Conservation (phyloP, 306 rosid species). For the Gleditsia sinensis region DNA sequence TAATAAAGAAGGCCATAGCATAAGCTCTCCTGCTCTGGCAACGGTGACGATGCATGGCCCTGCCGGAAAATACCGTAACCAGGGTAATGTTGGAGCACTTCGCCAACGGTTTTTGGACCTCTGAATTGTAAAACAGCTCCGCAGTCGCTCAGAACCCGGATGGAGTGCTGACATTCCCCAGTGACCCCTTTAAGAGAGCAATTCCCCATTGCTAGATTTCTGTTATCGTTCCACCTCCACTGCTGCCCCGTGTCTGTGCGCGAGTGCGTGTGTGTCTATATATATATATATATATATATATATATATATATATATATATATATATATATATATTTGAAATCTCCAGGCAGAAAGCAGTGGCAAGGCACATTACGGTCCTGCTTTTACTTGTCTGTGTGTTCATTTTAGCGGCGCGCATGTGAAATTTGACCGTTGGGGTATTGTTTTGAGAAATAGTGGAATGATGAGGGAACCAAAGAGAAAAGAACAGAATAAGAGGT, state of each 20-base stretch:
- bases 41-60: slow-evolving; percentile 50
- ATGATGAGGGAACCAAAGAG: slow-evolving; percentile 38
- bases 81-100: slow-evolving; percentile 50
- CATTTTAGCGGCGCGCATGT: slow-evolving; percentile 56
- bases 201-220: slow-evolving; percentile 63
- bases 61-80: slow-evolving; percentile 60
- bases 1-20: slow-evolving; percentile 55
- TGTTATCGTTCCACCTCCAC: background rate
- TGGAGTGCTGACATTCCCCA: slow-evolving; percentile 53
- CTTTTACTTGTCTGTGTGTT: slow-evolving; percentile 14
- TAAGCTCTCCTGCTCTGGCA: slow-evolving; percentile 46
- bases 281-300: slow-evolving; percentile 32
- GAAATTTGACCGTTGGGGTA: slow-evolving; percentile 70
- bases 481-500: slow-evolving; percentile 49
- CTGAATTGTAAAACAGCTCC: slow-evolving; percentile 60
- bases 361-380: slow-evolving; percentile 22
- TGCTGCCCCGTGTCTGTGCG: too few relatives aligned
- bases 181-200: slow-evolving; percentile 59
- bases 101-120: slow-evolving; percentile 58
- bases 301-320: slow-evolving; percentile 37
- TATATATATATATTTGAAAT: slow-evolving; percentile 39
- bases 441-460: slow-evolving; percentile 27
- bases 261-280: too few relatives aligned
- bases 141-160: slow-evolving; percentile 58
- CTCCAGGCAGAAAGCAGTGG: slow-evolving; percentile 34